Percentiles rank a stretch among this genome's conserved stretches.
Evolutionary conservation across 2,329 filamentous ascomycete species (phyloP).

Genomic region (Chaetoscypha palmicola): DNA sequence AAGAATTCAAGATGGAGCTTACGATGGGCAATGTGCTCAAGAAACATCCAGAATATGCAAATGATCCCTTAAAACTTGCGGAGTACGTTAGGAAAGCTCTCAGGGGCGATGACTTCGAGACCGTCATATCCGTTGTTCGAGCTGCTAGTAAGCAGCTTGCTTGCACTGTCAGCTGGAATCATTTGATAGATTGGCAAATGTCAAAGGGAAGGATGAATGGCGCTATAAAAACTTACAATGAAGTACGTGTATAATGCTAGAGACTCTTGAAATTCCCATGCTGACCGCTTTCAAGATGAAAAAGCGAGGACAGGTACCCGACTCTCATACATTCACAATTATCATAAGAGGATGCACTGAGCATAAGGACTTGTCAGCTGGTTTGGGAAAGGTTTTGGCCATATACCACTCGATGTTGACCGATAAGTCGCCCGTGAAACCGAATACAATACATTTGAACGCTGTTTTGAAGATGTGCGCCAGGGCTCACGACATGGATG

Average conservation of each 20-base stretch:
- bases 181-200: constrained; percentile 67
- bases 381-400: constrained; percentile 61
- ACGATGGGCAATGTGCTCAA: constrained; percentile 4
- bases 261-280: background rate
- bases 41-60: constrained; percentile 24
- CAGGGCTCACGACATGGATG: constrained; percentile 66
- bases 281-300: constrained; percentile 64
- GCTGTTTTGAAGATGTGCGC: constrained; percentile 79
- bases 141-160: constrained; percentile 58
- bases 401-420: constrained; percentile 71
- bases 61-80: constrained; percentile 67
- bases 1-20: constrained; percentile 5
- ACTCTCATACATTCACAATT: constrained; percentile 75
- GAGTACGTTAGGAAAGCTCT: constrained; percentile 59
- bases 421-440: constrained; percentile 55
- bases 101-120: constrained; percentile 49
- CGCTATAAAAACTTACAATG: constrained; percentile 82
- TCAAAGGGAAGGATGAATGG: constrained; percentile 49
- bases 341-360: constrained; percentile 69
- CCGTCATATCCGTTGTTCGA: constrained; percentile 62
- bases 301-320: constrained; percentile 76
- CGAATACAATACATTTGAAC: constrained; percentile 79
- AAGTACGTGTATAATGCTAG: constrained; percentile 44
- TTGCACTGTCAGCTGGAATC: constrained; percentile 80
- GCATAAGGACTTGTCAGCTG: constrained; percentile 49